These are phyloP conservation scores for Cryptosporidium bovis DNA, from an alignment of 169 alveolate genomes.

Conservation along the genomic window DNA sequence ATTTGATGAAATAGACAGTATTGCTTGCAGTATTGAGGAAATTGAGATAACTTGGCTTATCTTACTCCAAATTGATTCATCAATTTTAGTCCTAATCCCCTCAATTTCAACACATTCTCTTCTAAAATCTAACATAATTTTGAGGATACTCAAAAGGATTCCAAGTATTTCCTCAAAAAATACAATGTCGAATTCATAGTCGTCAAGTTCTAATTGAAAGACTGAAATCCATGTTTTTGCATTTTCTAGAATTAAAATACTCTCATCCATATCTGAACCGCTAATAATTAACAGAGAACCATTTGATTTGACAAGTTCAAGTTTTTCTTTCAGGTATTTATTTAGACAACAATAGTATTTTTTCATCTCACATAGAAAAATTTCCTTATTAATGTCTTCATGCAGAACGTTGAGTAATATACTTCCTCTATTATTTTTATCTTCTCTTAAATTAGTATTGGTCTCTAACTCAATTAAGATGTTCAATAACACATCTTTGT, in stretches of 20 bases:
- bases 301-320: neutral
- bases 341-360: neutral
- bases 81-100: neutral
- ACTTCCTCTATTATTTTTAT: slow-evolving; percentile 1
- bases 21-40: slow-evolving; percentile 39
- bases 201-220: slow-evolving; percentile 6
- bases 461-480: slow-evolving; percentile 34
- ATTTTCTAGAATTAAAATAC: slow-evolving; percentile 6
- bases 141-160: neutral
- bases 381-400: neutral
- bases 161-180: neutral
- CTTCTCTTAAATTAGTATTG: neutral
- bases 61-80: slow-evolving; percentile 20
- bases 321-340: neutral
- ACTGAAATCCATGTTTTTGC: slow-evolving; percentile 36
- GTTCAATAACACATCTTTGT: slow-evolving; percentile 9
- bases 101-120: neutral
- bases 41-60: slow-evolving; percentile 29
- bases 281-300: neutral
- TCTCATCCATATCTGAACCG: neutral
- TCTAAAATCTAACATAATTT: slow-evolving; percentile 32
- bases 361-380: neutral
- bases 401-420: neutral
- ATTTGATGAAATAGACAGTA: slow-evolving; percentile 5
- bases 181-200: slow-evolving; percentile 7